Base-by-base conservation (phyloP, 1,284 basidiomycete species). In the Fomes fomentarius region DNA sequence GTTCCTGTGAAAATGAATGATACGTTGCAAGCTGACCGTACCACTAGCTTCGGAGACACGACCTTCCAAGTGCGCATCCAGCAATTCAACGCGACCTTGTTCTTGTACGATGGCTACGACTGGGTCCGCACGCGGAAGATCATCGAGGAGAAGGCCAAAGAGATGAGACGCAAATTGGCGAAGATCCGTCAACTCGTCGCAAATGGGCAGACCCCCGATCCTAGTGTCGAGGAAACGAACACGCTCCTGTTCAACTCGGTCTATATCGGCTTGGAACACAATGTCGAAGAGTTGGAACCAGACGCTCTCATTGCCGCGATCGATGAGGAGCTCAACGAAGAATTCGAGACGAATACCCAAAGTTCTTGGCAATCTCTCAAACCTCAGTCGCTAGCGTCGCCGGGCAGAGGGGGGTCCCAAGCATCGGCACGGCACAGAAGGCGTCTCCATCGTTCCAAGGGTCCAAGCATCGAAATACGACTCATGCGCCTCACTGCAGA, bases 151-250 rank as follows among this genome's bases (percentile, higher is more conserved):
- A 91, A 96, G 68, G 83, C 93, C 53, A 94, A 90, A 67, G 87
- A 90, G 30, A 93, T 99, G 74, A 85, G 94, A 44, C 85, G 87
- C 49, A 86, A 87, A 22, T 80, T 99, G 38, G 89, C 93, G 44
- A 94, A 92, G 72, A 97, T 99, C 65, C 82, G 91, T 47, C 96
- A 99, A 71, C 79, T 99, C 2, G 84, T 99, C n/a, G 93, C 96
- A 0, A 89, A 80, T 39, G 97, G 96, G 2, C 96, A 98, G 68
- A 82, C 83, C 3, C 89, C 94, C 26, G 93, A 97, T 63, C 85
- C 91, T 24, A 83, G 79, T 42, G 78, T 90, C 19, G 94, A 96
- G 63, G 85, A 90, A 42, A 88, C 89, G 4, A 87, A 85, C 55
- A 77, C 93, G 3, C 79, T 90, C 10, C 80, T 98, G 6, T 96